Conservation (phyloP, 202 grass and related monocot species). For the Panicum hallii region DNA sequence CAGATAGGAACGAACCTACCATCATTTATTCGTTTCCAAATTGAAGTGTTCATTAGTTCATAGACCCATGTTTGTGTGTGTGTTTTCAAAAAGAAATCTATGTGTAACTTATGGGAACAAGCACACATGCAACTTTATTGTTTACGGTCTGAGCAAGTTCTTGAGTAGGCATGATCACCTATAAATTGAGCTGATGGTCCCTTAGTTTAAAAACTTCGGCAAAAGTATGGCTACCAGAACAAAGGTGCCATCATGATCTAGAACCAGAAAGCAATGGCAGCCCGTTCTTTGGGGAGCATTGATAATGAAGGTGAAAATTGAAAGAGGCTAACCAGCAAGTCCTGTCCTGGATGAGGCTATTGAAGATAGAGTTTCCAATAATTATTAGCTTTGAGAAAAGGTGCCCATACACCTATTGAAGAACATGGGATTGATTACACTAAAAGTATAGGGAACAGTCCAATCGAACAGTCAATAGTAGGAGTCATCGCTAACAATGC, state of each 20-base stretch:
- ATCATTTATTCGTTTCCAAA: slow-evolving; percentile 4
- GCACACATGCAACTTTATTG: slow-evolving; percentile 42
- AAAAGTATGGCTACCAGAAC: slow-evolving; percentile 54
- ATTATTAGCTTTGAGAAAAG: slow-evolving; percentile 43
- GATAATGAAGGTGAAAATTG: slow-evolving; percentile 14
- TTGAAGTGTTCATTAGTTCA: slow-evolving; percentile 11
- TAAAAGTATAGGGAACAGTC: slow-evolving; percentile 34
- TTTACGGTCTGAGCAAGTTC: slow-evolving; percentile 30
- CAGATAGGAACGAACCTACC: slow-evolving; percentile 11
- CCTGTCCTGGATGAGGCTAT: slow-evolving; percentile 29
- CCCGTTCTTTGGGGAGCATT: slow-evolving; percentile 3
- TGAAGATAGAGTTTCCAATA: slow-evolving; percentile 31
- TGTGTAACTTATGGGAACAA: slow-evolving; percentile 26
- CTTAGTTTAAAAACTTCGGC: slow-evolving; percentile 37
- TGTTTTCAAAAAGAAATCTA: background rate
- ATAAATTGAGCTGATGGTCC: slow-evolving; percentile 48
- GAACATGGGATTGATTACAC: slow-evolving; percentile 33
- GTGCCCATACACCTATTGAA: slow-evolving; percentile 41
- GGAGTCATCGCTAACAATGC: slow-evolving; percentile 32
- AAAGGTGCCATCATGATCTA: slow-evolving; percentile 51
- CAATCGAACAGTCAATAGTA: slow-evolving; percentile 34
- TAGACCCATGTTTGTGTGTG: too few species aligned
- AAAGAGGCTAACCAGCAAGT: slow-evolving; percentile 36
- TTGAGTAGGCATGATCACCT: slow-evolving; percentile 47
- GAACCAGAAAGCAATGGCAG: slow-evolving; percentile 44